Percentiles rank a stretch among this genome's conserved stretches.
Conservation (phyloP, 768 basidiomycete genomes). For the Amanita subjunquillea region DNA sequence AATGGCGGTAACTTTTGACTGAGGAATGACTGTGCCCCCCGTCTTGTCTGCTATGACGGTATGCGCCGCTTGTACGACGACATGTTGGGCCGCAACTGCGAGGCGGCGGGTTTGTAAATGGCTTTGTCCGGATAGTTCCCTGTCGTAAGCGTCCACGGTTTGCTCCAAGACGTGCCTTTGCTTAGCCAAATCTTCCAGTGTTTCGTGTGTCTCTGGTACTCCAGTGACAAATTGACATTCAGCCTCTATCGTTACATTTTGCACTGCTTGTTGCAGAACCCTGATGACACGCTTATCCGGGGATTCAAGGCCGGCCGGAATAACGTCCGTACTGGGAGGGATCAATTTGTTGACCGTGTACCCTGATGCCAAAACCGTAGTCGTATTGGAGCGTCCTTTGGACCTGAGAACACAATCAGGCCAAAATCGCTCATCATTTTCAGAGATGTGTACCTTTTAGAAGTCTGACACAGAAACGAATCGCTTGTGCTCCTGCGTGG, state of each 20-base stretch:
- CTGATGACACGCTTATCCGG: slow-evolving; percentile 66
- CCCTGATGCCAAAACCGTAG: not conserved
- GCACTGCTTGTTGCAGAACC: slow-evolving; percentile 67
- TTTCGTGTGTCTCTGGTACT: slow-evolving; percentile 29
- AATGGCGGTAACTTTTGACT: slow-evolving; percentile 29
- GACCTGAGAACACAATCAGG: slow-evolving; percentile 10
- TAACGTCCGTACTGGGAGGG: not conserved
- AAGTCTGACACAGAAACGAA: slow-evolving; percentile 31
- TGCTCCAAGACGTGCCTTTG: slow-evolving; percentile 69
- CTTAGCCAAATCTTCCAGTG: slow-evolving; percentile 63
- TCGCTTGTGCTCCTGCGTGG: slow-evolving; percentile 39
- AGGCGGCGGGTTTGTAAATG: slow-evolving; percentile 44
- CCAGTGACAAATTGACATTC: slow-evolving; percentile 56
- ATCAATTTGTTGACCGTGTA: not conserved
- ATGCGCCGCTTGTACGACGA: slow-evolving; percentile 76
- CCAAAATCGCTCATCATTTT: not conserved
- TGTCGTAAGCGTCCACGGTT: slow-evolving; percentile 68
- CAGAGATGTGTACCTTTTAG: slow-evolving; percentile 23
- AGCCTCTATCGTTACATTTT: slow-evolving; percentile 66
- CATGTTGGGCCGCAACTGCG: slow-evolving; percentile 70
- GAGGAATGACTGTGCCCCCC: slow-evolving; percentile 25
- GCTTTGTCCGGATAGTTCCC: slow-evolving; percentile 49
- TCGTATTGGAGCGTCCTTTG: slow-evolving; percentile 15
- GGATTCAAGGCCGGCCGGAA: slow-evolving; percentile 12
- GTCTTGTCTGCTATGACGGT: slow-evolving; percentile 43